phyloP scores from a whole-genome alignment of 352 stramenopile genomes.

The Phytophthora syringae region DNA sequence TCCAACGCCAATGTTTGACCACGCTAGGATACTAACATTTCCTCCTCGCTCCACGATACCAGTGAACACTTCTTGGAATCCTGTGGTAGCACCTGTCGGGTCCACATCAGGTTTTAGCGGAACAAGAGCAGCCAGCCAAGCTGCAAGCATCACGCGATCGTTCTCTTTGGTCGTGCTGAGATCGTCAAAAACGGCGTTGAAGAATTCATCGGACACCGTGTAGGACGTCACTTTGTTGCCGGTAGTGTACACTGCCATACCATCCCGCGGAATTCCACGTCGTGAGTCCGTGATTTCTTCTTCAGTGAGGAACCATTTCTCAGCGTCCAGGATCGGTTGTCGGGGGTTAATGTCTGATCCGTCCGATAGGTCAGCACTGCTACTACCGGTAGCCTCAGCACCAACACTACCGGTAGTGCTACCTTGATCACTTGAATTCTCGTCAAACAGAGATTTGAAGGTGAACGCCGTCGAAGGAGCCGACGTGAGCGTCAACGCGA shows the following conservation, averaged over 20 bases:
- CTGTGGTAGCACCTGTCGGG: slow-evolving; percentile 19
- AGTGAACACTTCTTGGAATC: slow-evolving; percentile 40
- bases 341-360: slow-evolving; percentile 11
- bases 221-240: slow-evolving; percentile 55
- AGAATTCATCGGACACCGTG: slow-evolving; percentile 52
- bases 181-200: slow-evolving; percentile 52
- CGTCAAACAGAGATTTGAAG: slow-evolving; percentile 9
- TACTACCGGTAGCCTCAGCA: too few species aligned
- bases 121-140: slow-evolving; percentile 54
- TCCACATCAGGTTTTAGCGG: slow-evolving; percentile 39
- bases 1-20: slow-evolving; percentile 50
- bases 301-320: slow-evolving; percentile 56
- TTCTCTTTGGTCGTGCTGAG: slow-evolving; percentile 27
- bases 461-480: slow-evolving; percentile 9
- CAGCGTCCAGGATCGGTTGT: slow-evolving; percentile 49
- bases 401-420: background rate
- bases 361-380: slow-evolving; percentile 11
- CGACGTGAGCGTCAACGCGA: slow-evolving; percentile 2
- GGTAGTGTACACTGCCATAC: slow-evolving; percentile 33
- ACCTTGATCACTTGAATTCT: background rate
- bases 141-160: slow-evolving; percentile 45
- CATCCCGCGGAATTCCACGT: slow-evolving; percentile 49
- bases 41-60: slow-evolving; percentile 39
- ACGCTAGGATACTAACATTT: slow-evolving; percentile 52
- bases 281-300: slow-evolving; percentile 55